phyloP scores from a whole-genome alignment of 768 basidiomycete genomes.

The Auriscalpium microsporum region DNA sequence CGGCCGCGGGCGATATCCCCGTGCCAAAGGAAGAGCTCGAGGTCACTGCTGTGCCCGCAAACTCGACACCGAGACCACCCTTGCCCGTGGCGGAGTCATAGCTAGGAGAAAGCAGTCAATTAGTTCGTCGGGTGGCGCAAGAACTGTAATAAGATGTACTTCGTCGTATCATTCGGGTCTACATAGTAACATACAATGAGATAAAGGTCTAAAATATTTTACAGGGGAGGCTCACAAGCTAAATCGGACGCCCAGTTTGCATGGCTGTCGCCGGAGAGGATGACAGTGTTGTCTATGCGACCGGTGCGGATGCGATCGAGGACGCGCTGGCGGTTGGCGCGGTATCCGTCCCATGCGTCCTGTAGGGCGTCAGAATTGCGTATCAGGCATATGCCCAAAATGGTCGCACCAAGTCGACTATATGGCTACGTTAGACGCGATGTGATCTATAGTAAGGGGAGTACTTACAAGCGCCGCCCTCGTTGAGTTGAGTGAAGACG shows the following conservation, averaged over 20 bases:
- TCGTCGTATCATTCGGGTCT: conserved; percentile 44
- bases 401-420: conserved; percentile 2
- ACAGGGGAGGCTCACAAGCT: conserved; percentile 30
- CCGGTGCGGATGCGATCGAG: conserved; percentile 42
- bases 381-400: too few species aligned
- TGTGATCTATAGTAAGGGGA: background rate
- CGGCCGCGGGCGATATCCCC: conserved; percentile 29
- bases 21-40: conserved; percentile 40
- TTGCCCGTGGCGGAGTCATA: conserved; percentile 41
- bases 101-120: conserved; percentile 15
- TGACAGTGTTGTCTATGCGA: conserved; percentile 44
- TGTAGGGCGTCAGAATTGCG: conserved; percentile 8
- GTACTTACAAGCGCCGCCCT: conserved; percentile 28
- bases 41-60: conserved; percentile 53
- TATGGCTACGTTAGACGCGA: conserved; percentile 21
- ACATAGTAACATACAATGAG: background rate
- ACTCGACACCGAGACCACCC: conserved; percentile 51
- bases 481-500: conserved; percentile 42
- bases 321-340: conserved; percentile 44
- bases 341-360: conserved; percentile 56
- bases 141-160: conserved; percentile 21
- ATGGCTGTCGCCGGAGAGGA: conserved; percentile 56
- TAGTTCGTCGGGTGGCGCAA: background rate
- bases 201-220: background rate
- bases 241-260: conserved; percentile 56